phyloP scores from a whole-genome alignment of 495 filamentous ascomycete species.

The Geopyxis carbonaria region DNA sequence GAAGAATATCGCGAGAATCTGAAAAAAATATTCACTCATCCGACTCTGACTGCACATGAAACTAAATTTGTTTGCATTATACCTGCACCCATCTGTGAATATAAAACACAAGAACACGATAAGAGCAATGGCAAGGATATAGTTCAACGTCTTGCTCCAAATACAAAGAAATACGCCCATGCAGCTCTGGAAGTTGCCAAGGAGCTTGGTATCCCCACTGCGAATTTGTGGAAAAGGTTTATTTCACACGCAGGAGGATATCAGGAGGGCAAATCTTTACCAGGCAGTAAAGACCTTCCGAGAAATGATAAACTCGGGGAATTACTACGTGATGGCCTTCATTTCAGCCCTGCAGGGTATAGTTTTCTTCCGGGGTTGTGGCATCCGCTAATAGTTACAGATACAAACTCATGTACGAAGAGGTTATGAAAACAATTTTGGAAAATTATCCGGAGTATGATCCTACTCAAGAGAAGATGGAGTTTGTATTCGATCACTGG shows the following conservation, averaged over 20 bases:
- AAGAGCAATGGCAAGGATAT: conserved; percentile 31
- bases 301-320: conserved; percentile 33
- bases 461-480: conserved; percentile 31
- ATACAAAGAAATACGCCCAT: conserved; percentile 55
- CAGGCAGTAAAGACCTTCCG: conserved; percentile 36
- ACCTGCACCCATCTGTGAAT: conserved; percentile 67
- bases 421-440: conserved; percentile 37
- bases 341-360: background rate
- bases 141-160: conserved; percentile 41
- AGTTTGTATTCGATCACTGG: conserved; percentile 39
- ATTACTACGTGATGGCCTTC: conserved; percentile 45
- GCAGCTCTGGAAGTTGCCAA: conserved; percentile 47
- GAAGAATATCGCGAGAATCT: conserved; percentile 56
- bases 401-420: conserved; percentile 41
- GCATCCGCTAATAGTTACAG: conserved; percentile 8
- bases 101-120: conserved; percentile 41
- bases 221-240: conserved; percentile 59
- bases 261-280: conserved; percentile 38
- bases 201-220: conserved; percentile 44
- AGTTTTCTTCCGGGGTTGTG: no score
- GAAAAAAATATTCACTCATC: conserved; percentile 48
- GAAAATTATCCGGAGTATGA: conserved; percentile 41
- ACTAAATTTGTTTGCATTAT: conserved; percentile 59
- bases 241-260: conserved; percentile 53
- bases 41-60: conserved; percentile 46